Conservation (phyloP, 306 rosid genomes). For the Glycine latifolia region DNA sequence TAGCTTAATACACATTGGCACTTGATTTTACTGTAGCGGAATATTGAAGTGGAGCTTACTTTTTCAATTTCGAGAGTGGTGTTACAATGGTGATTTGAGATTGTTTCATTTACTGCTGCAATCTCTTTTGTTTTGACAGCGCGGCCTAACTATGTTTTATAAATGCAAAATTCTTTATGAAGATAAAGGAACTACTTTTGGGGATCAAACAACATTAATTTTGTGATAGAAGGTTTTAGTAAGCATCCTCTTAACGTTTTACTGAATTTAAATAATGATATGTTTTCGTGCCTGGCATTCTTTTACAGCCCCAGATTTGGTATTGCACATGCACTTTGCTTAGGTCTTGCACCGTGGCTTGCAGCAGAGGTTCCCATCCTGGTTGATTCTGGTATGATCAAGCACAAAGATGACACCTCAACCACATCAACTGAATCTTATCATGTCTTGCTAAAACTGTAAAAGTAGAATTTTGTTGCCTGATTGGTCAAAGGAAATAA, state of each 20-base stretch:
- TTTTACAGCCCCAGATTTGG: slow-evolving; percentile 96
- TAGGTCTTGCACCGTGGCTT: slow-evolving; percentile 99
- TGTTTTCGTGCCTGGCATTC: slow-evolving; percentile 37
- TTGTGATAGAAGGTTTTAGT: slow-evolving; percentile 17
- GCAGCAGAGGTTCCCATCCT: slow-evolving; percentile 98
- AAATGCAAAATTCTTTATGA: background rate
- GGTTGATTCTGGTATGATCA: slow-evolving; percentile 98
- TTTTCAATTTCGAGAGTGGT: slow-evolving; percentile 1
- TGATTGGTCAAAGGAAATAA: slow-evolving; percentile 46
- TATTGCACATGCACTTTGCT: slow-evolving; percentile 95
- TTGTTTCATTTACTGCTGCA: background rate
- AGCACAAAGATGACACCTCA: slow-evolving; percentile 87
- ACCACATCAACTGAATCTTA: slow-evolving; percentile 77
- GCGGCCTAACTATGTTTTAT: background rate
- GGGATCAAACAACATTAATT: too few species aligned
- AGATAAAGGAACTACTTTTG: background rate
- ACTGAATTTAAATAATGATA: slow-evolving; percentile 40
- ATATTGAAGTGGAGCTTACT: background rate
- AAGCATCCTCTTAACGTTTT: background rate
- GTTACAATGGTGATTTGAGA: slow-evolving; percentile 9
- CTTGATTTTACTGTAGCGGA: slow-evolving; percentile 15
- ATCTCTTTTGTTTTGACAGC: background rate
- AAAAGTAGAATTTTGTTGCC: slow-evolving; percentile 42
- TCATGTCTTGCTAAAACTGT: slow-evolving; percentile 43
- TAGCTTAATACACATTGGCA: background rate